Conservation (phyloP, 2,329 filamentous ascomycete genomes). For the Huntiella bhutanensis region DNA sequence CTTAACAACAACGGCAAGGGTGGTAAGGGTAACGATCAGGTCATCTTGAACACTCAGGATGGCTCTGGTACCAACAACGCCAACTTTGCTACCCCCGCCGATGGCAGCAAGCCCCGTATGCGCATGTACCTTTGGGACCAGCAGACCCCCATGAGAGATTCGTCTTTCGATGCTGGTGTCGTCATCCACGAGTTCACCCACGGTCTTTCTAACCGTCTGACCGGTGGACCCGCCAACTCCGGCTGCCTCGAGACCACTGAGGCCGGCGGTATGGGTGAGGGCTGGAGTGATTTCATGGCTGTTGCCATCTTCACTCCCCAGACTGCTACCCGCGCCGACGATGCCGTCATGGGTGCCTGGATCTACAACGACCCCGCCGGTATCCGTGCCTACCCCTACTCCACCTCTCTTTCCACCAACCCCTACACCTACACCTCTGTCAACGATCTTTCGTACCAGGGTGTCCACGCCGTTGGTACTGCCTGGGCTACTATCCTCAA, state of each 20-base stretch:
- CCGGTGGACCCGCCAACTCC: slow-evolving; percentile 35
- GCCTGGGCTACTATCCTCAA: slow-evolving; percentile 35
- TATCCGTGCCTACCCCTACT: slow-evolving; percentile 32
- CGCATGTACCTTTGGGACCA: slow-evolving; percentile 37
- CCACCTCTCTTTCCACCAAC: slow-evolving; percentile 29
- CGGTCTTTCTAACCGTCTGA: slow-evolving; percentile 37
- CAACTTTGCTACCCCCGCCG: slow-evolving; percentile 34
- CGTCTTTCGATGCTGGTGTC: slow-evolving; percentile 38
- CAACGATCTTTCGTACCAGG: slow-evolving; percentile 18
- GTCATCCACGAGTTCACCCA: slow-evolving; percentile 42
- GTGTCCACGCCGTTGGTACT: slow-evolving; percentile 30
- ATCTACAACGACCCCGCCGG: slow-evolving; percentile 24
- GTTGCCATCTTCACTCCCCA: slow-evolving; percentile 29
- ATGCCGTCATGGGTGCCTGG: slow-evolving; percentile 33
- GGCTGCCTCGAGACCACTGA: slow-evolving; percentile 29
- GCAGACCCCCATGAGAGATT: slow-evolving; percentile 30
- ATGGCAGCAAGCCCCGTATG: slow-evolving; percentile 34
- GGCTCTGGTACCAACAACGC: slow-evolving; percentile 36
- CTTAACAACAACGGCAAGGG: slow-evolving; percentile 34
- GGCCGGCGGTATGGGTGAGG: slow-evolving; percentile 37
- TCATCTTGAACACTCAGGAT: slow-evolving; percentile 39
- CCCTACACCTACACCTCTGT: slow-evolving; percentile 29
- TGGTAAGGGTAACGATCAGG: slow-evolving; percentile 30
- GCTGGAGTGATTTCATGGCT: slow-evolving; percentile 38
- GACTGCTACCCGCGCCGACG: slow-evolving; percentile 24